These are phyloP conservation scores for Quercus variabilis DNA, from an alignment of 306 rosid species.

Conservation along the genomic window DNA sequence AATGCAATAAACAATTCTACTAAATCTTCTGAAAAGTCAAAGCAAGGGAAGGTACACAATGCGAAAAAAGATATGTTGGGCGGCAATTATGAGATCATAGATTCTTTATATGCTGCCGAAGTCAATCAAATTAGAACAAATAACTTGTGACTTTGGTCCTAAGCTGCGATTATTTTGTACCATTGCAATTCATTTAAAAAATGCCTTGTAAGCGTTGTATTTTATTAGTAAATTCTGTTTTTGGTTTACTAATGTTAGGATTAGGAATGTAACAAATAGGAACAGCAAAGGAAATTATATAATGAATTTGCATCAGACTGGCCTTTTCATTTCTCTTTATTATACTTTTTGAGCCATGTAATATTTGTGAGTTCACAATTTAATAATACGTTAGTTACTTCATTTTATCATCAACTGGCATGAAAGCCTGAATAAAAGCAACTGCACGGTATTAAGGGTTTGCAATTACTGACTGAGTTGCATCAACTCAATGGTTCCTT, in stretches of 20 bases:
- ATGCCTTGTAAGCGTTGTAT: background rate
- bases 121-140: slow-evolving; percentile 24
- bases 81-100: slow-evolving; percentile 28
- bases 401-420: background rate
- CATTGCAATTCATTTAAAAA: background rate
- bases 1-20: slow-evolving; percentile 15
- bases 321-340: background rate
- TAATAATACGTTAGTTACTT: too few species aligned
- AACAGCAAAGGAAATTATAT: background rate
- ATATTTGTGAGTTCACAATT: background rate
- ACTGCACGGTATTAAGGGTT: background rate
- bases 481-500: too few species aligned
- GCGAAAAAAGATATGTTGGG: slow-evolving; percentile 22
- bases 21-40: slow-evolving; percentile 1
- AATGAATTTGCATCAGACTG: background rate
- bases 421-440: background rate
- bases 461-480: too few species aligned
- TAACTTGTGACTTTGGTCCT: slow-evolving; percentile 24
- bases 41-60: slow-evolving; percentile 26
- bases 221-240: background rate
- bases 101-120: slow-evolving; percentile 40
- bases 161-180: background rate
- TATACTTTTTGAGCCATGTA: background rate
- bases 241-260: background rate
- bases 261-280: slow-evolving; percentile 1